A percentile compares a stretch with the other conserved stretches of the same genome.
Conservation (phyloP, 1,284 basidiomycete genomes). For the Pulveroboletus sp. region DNA sequence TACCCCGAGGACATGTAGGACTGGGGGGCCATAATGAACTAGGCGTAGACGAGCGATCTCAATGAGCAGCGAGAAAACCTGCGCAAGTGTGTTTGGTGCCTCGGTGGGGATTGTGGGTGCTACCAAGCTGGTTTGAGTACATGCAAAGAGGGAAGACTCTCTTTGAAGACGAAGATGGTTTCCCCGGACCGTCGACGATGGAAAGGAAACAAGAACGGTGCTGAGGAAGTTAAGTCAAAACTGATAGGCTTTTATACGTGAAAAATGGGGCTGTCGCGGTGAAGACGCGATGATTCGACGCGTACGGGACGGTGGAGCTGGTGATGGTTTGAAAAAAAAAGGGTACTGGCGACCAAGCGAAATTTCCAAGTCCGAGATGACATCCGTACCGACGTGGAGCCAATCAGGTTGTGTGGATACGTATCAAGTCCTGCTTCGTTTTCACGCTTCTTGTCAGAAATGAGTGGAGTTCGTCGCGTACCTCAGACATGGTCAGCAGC, state of each 20-base stretch:
- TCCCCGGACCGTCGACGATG: no score
- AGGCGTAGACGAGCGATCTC: slow-evolving; percentile 39
- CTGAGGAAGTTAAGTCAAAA: neutral
- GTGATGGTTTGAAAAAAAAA: slow-evolving; percentile 11
- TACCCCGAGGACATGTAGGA: slow-evolving; percentile 54
- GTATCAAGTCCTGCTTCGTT: neutral
- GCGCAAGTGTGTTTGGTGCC: slow-evolving; percentile 72
- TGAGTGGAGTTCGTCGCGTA: neutral
- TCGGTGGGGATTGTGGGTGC: slow-evolving; percentile 76
- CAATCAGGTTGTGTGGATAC: slow-evolving; percentile 13
- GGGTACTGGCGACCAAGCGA: slow-evolving; percentile 4
- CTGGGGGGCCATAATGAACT: slow-evolving; percentile 52
- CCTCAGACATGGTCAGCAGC: neutral
- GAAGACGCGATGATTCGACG: neutral
- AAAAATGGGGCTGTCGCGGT: slow-evolving; percentile 23
- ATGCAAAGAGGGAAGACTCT: slow-evolving; percentile 58
- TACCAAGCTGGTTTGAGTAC: slow-evolving; percentile 86
- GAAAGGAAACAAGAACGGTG: neutral
- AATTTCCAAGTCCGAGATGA: slow-evolving; percentile 26
- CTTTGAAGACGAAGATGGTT: slow-evolving; percentile 19
- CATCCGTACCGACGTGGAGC: slow-evolving; percentile 10
- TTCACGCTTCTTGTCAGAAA: neutral
- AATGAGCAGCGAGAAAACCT: slow-evolving; percentile 55
- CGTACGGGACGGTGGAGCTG: slow-evolving; percentile 9
- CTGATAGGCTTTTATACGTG: slow-evolving; percentile 28